Conservation (phyloP, 2,329 filamentous ascomycete genomes). For the Thielaviopsis punctulata region DNA sequence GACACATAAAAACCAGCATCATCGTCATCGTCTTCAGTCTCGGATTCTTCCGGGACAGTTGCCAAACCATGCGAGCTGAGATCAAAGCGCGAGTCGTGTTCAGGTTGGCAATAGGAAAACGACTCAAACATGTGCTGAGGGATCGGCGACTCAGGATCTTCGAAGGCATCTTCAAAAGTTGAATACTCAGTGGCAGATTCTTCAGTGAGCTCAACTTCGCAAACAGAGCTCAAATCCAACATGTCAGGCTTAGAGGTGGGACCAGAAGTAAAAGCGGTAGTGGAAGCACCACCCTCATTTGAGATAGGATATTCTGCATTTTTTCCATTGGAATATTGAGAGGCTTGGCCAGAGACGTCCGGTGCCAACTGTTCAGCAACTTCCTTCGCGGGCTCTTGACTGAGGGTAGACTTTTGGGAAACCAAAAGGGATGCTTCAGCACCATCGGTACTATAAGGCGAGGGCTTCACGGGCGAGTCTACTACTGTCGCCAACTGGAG, state of each 20-base stretch:
- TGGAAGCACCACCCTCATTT: background rate
- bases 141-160: background rate
- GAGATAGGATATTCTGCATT: background rate
- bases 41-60: slow-evolving; percentile 8
- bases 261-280: background rate
- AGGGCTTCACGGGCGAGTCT: too few relatives aligned
- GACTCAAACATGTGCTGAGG: background rate
- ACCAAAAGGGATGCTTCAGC: background rate
- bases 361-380: too few relatives aligned
- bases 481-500: too few relatives aligned
- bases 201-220: slow-evolving; percentile 8
- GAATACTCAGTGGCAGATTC: background rate
- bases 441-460: background rate
- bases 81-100: slow-evolving; percentile 3
- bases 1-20: slow-evolving; percentile 1
- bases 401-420: background rate
- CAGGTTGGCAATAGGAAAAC: background rate
- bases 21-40: slow-evolving; percentile 3
- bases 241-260: background rate
- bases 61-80: background rate
- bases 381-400: background rate
- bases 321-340: background rate
- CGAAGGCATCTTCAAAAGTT: background rate
- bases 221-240: background rate
- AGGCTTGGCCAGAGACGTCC: background rate